A percentile compares a stretch with the other conserved stretches of the same genome.
These are phyloP conservation scores for Chaetoceros muelleri DNA, from an alignment of 108 stramenopile species.

Conservation along the genomic window DNA sequence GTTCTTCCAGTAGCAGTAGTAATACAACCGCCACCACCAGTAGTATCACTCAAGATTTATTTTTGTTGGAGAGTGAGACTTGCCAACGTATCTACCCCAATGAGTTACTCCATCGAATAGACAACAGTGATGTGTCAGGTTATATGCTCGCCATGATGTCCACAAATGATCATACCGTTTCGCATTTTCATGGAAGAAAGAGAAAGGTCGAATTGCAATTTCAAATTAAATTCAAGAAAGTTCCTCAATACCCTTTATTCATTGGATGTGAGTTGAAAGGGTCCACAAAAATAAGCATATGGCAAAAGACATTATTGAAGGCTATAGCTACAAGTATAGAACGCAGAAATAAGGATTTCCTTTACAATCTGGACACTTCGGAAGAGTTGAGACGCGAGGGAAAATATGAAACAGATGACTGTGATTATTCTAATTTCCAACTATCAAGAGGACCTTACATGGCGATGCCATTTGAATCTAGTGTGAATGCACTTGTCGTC, in stretches of 20 bases:
- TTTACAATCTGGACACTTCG: conserved; percentile 20
- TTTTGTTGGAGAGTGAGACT: too few species aligned
- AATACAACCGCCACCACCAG: too few species aligned
- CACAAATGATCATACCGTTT: too few species aligned
- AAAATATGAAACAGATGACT: conserved; percentile 40
- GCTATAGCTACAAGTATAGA: conserved; percentile 56
- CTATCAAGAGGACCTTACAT: too few species aligned
- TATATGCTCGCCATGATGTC: too few species aligned
- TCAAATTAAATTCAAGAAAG: conserved; percentile 57
- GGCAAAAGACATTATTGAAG: too few species aligned
- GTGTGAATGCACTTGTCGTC: conserved; percentile 64
- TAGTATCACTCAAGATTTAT: too few species aligned
- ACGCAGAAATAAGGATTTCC: conserved; percentile 54
- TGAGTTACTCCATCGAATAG: too few species aligned
- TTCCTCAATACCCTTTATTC: conserved; percentile 45
- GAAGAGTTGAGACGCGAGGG: conserved; percentile 9
- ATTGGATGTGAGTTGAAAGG: conserved; percentile 58
- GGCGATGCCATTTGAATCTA: conserved; percentile 57
- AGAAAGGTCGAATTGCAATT: conserved; percentile 74
- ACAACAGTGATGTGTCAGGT: too few species aligned
- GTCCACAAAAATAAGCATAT: conserved; percentile 21
- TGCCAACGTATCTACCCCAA: too few species aligned
- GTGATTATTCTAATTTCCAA: too few species aligned
- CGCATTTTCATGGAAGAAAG: conserved; percentile 38
- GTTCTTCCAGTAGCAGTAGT: too few species aligned